Evolutionary conservation across 805 yeast genomes (phyloP).

Genomic region (Grigorovia transvaalensis): DNA sequence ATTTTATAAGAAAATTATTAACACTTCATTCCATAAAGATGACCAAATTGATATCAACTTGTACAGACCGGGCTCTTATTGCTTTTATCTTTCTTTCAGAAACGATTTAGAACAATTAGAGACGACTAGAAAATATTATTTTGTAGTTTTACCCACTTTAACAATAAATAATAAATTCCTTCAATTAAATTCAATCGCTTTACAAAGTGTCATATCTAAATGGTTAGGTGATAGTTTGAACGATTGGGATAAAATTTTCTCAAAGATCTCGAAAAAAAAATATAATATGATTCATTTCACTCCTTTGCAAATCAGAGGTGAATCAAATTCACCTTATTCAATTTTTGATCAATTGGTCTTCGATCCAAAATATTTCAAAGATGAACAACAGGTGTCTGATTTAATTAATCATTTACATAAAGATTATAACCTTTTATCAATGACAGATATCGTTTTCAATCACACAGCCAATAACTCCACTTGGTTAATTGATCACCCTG

Average conservation of each 20-base stretch:
- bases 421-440: conserved; percentile 53
- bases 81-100: conserved; percentile 58
- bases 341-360: conserved; percentile 75
- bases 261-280: conserved; percentile 56
- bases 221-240: conserved; percentile 78
- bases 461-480: conserved; percentile 87
- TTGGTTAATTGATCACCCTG: conserved; percentile 84
- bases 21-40: conserved; percentile 55
- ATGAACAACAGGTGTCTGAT: conserved; percentile 41
- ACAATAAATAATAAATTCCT: conserved; percentile 40
- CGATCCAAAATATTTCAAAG: conserved; percentile 55
- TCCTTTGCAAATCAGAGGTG: conserved; percentile 84
- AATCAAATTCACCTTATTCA: conserved; percentile 86
- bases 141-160: conserved; percentile 73
- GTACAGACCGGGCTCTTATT: conserved; percentile 66
- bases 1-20: conserved; percentile 42
- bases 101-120: conserved; percentile 27
- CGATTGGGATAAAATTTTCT: conserved; percentile 60
- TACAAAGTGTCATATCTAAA: conserved; percentile 82
- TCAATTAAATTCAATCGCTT: conserved; percentile 66
- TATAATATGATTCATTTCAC: conserved; percentile 96
- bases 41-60: conserved; percentile 50
- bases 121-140: conserved; percentile 53
- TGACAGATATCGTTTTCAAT: conserved; percentile 89
- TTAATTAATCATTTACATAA: conserved; percentile 42